Percentiles rank a stretch among this genome's conserved stretches.
Conservation (phyloP, 2,329 filamentous ascomycete species). For the Aspergillus piperis region DNA sequence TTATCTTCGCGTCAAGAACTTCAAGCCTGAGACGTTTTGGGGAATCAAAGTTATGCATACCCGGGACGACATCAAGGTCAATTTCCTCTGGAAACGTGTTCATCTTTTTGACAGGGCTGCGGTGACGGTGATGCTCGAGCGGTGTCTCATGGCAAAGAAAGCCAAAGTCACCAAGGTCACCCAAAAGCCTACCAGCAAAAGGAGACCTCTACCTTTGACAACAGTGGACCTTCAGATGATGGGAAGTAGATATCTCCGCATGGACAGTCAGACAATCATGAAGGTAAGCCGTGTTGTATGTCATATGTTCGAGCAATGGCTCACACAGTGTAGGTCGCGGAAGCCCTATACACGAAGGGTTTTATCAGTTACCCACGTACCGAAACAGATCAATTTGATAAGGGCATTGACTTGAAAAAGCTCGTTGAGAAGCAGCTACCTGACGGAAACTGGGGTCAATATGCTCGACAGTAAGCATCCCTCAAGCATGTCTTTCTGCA, state of each 20-base stretch:
- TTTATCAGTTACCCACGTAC: constrained; percentile 98
- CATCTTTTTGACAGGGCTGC: constrained; percentile 86
- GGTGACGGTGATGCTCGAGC: constrained; percentile 79
- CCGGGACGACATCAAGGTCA: constrained; percentile 75
- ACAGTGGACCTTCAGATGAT: constrained; percentile 97
- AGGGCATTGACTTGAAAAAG: constrained; percentile 77
- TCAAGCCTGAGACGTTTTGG: constrained; percentile 92
- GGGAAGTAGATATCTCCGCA: constrained; percentile 82
- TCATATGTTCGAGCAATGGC: neutral
- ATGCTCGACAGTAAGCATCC: constrained; percentile 63
- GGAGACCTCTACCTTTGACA: constrained; percentile 88
- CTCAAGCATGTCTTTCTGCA: neutral
- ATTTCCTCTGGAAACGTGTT: constrained; percentile 79
- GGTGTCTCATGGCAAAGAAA: constrained; percentile 72
- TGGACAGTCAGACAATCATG: constrained; percentile 92
- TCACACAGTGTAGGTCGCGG: constrained; percentile 58
- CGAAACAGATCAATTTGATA: constrained; percentile 94
- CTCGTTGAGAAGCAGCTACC: constrained; percentile 82
- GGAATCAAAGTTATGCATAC: constrained; percentile 80
- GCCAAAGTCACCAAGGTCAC: constrained; percentile 83
- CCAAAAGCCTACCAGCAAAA: constrained; percentile 90
- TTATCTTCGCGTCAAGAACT: constrained; percentile 91
- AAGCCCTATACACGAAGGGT: constrained; percentile 85
- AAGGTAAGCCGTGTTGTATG: constrained; percentile 47
- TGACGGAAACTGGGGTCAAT: constrained; percentile 74